Evolutionary conservation across 768 basidiomycete genomes (phyloP).

Genomic region (Lactifluus rugatus): DNA sequence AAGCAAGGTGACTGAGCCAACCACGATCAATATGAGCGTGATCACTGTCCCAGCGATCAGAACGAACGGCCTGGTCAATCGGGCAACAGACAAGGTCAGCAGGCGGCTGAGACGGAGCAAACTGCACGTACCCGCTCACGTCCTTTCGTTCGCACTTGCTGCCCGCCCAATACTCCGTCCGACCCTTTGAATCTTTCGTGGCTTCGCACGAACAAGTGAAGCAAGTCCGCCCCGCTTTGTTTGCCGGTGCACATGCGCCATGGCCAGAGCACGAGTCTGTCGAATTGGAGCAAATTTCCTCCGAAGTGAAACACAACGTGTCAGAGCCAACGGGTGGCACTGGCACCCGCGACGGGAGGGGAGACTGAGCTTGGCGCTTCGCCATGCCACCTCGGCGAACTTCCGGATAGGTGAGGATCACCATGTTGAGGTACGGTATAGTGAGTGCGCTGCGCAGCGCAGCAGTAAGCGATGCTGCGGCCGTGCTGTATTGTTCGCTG

Average conservation of each 20-base stretch:
- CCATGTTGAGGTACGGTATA: conserved; percentile 37
- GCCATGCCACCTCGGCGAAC: conserved; percentile 9
- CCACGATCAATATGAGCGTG: conserved; percentile 51
- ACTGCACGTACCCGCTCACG: conserved; percentile 59
- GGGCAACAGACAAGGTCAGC: not conserved
- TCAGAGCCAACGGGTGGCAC: conserved; percentile 46
- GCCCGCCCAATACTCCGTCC: conserved; percentile 65
- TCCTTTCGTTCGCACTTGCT: conserved; percentile 69
- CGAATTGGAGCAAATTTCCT: conserved; percentile 46
- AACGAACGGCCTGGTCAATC: conserved; percentile 53
- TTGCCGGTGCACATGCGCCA: conserved; percentile 54
- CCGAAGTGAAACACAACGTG: conserved; percentile 51
- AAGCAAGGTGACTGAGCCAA: conserved; percentile 59
- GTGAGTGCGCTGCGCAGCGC: conserved; percentile 37
- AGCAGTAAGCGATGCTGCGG: conserved; percentile 36
- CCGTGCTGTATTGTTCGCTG: conserved; percentile 47
- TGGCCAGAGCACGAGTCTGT: conserved; percentile 63
- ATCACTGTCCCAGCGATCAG: conserved; percentile 62
- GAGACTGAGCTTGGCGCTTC: conserved; percentile 33
- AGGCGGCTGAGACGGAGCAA: not conserved
- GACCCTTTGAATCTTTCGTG: conserved; percentile 44
- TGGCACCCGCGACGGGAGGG: conserved; percentile 39
- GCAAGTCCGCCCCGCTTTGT: conserved; percentile 47
- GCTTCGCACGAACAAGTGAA: conserved; percentile 38
- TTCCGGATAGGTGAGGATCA: conserved; percentile 41